Percentiles rank a stretch among this genome's conserved stretches.
Evolutionary conservation across 331 rosid genomes (phyloP).

Genomic region (Quercus lobata): DNA sequence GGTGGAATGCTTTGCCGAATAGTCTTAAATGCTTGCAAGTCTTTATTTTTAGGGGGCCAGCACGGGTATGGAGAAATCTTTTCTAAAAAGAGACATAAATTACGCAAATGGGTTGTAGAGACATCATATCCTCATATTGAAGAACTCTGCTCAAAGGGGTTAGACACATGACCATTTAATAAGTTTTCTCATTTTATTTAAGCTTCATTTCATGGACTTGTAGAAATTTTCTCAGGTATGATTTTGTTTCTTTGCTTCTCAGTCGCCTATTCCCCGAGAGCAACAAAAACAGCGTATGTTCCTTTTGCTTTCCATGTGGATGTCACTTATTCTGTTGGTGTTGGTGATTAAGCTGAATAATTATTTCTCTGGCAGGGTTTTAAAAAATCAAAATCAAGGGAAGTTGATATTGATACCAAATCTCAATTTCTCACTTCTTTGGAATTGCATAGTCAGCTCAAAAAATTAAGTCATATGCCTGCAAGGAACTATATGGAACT

Average conservation of each 20-base stretch:
- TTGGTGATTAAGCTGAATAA: slow-evolving; percentile 8
- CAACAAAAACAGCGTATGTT: too few relatives aligned
- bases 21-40: slow-evolving; percentile 3
- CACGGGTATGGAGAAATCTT: slow-evolving; percentile 36
- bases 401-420: slow-evolving; percentile 25
- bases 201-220: too few relatives aligned
- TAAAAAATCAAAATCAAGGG: slow-evolving; percentile 18
- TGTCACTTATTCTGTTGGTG: slow-evolving; percentile 13
- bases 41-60: slow-evolving; percentile 37
- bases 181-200: too few relatives aligned
- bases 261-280: too few relatives aligned
- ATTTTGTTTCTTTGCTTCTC: too few relatives aligned
- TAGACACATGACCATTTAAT: too few relatives aligned
- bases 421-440: slow-evolving; percentile 27
- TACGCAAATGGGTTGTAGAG: slow-evolving; percentile 48
- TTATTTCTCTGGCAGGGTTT: slow-evolving; percentile 36
- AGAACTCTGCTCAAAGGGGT: too few relatives aligned
- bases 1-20: slow-evolving; percentile 10
- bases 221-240: too few relatives aligned
- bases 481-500: too few relatives aligned
- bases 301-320: too few relatives aligned
- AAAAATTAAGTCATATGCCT: too few relatives aligned
- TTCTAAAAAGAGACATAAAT: slow-evolving; percentile 58
- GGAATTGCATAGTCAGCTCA: slow-evolving; percentile 31
- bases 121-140: slow-evolving; percentile 37